Evolutionary conservation across 306 rosid genomes (phyloP).

Genomic region (Lupinus albus): DNA sequence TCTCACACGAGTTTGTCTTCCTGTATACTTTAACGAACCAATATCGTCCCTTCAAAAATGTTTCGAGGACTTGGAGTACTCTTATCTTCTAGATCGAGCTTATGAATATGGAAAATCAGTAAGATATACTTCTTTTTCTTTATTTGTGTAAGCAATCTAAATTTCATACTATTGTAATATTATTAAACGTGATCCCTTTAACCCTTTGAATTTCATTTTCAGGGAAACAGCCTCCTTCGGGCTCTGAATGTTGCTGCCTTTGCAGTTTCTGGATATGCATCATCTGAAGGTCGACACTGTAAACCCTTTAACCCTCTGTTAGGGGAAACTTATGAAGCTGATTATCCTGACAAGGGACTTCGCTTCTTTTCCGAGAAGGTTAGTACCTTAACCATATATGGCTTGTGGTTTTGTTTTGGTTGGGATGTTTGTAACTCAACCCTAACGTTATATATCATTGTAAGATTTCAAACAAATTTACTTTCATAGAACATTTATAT

Average conservation of each 20-base stretch:
- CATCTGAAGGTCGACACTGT: conserved; percentile 94
- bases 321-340: conserved; percentile 98
- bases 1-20: conserved; percentile 93
- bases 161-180: conserved; percentile 14
- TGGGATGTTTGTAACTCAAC: conserved; percentile 4
- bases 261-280: conserved; percentile 97
- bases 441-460: not conserved
- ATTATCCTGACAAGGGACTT: conserved; percentile 87
- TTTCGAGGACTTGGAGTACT: conserved; percentile 93
- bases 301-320: conserved; percentile 97
- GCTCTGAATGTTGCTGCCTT: conserved; percentile 89
- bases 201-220: conserved; percentile 41
- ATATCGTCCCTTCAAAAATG: conserved; percentile 97
- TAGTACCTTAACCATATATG: conserved; percentile 26
- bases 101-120: conserved; percentile 84
- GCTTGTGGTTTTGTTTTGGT: conserved; percentile 19
- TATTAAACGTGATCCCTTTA: conserved; percentile 26
- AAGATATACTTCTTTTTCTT: conserved; percentile 38
- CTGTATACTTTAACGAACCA: conserved; percentile 98
- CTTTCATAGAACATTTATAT: conserved; percentile 1
- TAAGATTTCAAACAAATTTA: conserved; percentile 1
- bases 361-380: conserved; percentile 99
- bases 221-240: conserved; percentile 90
- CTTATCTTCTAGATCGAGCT: conserved; percentile 86
- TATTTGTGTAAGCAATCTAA: conserved; percentile 9